Conservation (phyloP, 805 yeast species). For the Maudiozyma bulderi region DNA sequence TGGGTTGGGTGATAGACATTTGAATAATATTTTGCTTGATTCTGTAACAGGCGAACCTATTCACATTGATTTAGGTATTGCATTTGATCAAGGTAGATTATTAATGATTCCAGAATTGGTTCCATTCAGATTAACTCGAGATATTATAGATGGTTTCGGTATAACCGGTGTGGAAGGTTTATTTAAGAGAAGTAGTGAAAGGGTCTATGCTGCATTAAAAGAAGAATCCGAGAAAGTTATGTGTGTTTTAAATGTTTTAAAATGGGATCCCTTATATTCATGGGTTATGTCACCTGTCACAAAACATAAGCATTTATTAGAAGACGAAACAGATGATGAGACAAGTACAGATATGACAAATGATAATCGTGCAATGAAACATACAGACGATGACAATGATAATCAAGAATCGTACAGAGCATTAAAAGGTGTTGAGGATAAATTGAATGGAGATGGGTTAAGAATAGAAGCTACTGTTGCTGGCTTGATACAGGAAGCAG, state of each 20-base stretch:
- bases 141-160: slow-evolving; percentile 89
- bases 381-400: slow-evolving; percentile 21
- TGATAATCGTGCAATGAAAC: not conserved
- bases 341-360: not conserved
- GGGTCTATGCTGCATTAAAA: slow-evolving; percentile 58
- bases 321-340: slow-evolving; percentile 12
- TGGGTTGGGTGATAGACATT: slow-evolving; percentile 93
- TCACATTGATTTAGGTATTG: slow-evolving; percentile 92
- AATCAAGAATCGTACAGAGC: slow-evolving; percentile 77
- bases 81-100: slow-evolving; percentile 86
- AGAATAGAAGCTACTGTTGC: slow-evolving; percentile 79
- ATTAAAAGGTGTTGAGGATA: slow-evolving; percentile 57
- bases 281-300: slow-evolving; percentile 82
- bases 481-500: slow-evolving; percentile 70
- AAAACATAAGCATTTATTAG: slow-evolving; percentile 33
- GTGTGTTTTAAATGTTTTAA: slow-evolving; percentile 73
- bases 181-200: slow-evolving; percentile 64
- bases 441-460: slow-evolving; percentile 54
- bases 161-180: slow-evolving; percentile 74
- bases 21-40: slow-evolving; percentile 83
- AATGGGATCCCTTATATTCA: slow-evolving; percentile 86
- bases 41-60: slow-evolving; percentile 79
- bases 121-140: slow-evolving; percentile 86
- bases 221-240: slow-evolving; percentile 57
- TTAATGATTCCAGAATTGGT: slow-evolving; percentile 86